Base-by-base conservation (phyloP, 768 basidiomycete genomes). In the Trametes meyenii region DNA sequence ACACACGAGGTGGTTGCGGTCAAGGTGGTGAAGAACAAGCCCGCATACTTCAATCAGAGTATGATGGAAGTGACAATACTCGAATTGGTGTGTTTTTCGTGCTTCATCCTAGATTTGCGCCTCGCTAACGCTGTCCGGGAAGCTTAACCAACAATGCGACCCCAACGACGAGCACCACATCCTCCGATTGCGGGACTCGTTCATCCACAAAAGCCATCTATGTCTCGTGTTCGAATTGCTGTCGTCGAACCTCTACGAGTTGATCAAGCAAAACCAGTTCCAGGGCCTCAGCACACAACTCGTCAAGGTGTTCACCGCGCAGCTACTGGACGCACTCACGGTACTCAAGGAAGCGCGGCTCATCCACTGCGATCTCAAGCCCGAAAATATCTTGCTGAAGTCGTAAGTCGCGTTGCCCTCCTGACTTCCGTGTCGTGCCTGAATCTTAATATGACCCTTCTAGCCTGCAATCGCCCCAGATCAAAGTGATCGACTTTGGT, bases 11-110 rank as follows among this genome's bases (percentile, higher is more conserved):
- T 98, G 56, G 94, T 97, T 45, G 97, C 97, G 23, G 97, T 99
- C 63, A 99, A 98, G 76, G 97, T 99, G 8, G 94, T 99, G 66
- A 99, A 99, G 81, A 99, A 99, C 76, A 99, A 98, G 76, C 97
- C 96, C 5, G 97, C 97, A 0, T 99, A 99, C 79, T 95, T 97
- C 76, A 98, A 98, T 72, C 97, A 99, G 77, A 94, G 91, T 75
- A 98, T 97, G 92, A 99, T 99, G 97, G 97, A 99, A 76, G 96
- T 98, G 26, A 97, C 95, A 1, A 98, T 99, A 63, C 80, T 99
- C 46, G 94, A 98, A 73, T 78, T 98, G 77, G 96, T 96, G 57
- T 63, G 92, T 83, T 7, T 83, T 7, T 44, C 56, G n/a, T n/a
- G 26, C 29, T 58, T 53, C 35, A 48, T 62, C 61, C 8, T 40